Conservation (phyloP, 371 early-diverging fungal species). For the Mucor velutinosus region DNA sequence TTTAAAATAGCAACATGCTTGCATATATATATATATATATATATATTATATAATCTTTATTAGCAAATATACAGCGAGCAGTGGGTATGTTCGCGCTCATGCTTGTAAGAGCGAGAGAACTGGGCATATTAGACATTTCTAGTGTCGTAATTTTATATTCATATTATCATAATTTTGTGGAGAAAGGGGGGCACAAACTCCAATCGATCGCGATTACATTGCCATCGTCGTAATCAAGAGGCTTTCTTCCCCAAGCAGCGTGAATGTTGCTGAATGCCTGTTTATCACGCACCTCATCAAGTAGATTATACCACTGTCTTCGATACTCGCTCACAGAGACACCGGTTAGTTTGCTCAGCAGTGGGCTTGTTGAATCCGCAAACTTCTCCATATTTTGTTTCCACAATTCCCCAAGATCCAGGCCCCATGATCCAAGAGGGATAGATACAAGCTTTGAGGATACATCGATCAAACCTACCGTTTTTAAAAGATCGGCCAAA, state of each 20-base stretch:
- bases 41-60: not conserved
- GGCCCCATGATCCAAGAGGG: constrained; percentile 37
- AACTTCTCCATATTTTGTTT: constrained; percentile 35
- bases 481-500: constrained; percentile 17
- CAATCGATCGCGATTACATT: constrained; percentile 13
- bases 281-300: constrained; percentile 16
- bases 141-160: not conserved
- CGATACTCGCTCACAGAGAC: constrained; percentile 14
- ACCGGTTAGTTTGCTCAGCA: constrained; percentile 16
- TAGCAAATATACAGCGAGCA: not conserved
- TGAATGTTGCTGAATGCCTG: constrained; percentile 34
- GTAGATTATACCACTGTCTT: constrained; percentile 12
- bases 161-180: not conserved
- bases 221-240: not conserved
- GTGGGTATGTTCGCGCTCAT: not conserved
- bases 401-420: constrained; percentile 37
- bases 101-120: not conserved
- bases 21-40: not conserved
- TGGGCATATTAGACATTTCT: not conserved
- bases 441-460: constrained; percentile 21
- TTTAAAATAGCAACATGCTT: not conserved
- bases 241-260: constrained; percentile 35
- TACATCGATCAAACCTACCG: constrained; percentile 22
- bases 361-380: constrained; percentile 22
- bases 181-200: constrained; percentile 17